A percentile compares a stretch with the other conserved stretches of the same genome.
Evolutionary conservation across 352 stramenopile genomes (phyloP).

Genomic region (Phytopythium vexans): DNA sequence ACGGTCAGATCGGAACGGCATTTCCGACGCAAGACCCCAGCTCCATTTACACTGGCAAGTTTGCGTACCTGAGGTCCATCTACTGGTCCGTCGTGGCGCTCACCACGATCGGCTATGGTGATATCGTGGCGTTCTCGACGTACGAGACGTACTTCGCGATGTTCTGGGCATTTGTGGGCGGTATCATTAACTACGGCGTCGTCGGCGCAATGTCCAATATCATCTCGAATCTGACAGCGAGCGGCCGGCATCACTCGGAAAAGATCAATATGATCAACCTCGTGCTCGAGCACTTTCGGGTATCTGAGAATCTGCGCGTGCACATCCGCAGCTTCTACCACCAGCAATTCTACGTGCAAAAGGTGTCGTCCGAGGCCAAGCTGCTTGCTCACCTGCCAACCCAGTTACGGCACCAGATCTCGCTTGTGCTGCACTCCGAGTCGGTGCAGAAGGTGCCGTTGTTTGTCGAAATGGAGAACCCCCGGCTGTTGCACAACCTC

Average conservation of each 20-base stretch:
- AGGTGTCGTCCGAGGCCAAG: slow-evolving; percentile 62
- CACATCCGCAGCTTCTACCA: slow-evolving; percentile 77
- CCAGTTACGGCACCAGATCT: slow-evolving; percentile 67
- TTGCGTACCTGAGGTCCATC: slow-evolving; percentile 67
- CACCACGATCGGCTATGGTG: slow-evolving; percentile 73
- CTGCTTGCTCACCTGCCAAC: slow-evolving; percentile 50
- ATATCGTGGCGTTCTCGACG: slow-evolving; percentile 75
- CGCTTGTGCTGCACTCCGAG: slow-evolving; percentile 62
- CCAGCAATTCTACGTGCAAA: slow-evolving; percentile 71
- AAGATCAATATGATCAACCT: slow-evolving; percentile 70
- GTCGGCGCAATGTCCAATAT: slow-evolving; percentile 77
- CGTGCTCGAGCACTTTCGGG: slow-evolving; percentile 53
- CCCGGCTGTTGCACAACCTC: slow-evolving; percentile 50
- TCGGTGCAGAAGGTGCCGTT: slow-evolving; percentile 58
- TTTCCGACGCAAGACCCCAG: slow-evolving; percentile 29
- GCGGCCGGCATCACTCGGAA: slow-evolving; percentile 56
- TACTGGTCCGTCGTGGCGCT: slow-evolving; percentile 77
- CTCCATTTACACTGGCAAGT: slow-evolving; percentile 46
- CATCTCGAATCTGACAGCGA: slow-evolving; percentile 65
- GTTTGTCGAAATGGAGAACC: slow-evolving; percentile 47
- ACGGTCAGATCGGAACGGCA: slow-evolving; percentile 50
- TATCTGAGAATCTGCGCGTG: slow-evolving; percentile 50
- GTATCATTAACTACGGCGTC: slow-evolving; percentile 77
- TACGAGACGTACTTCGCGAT: slow-evolving; percentile 65
- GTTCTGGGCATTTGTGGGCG: slow-evolving; percentile 61